phyloP scores from a whole-genome alignment of 2,329 filamentous ascomycete genomes.

The Colletotrichum lupini region DNA sequence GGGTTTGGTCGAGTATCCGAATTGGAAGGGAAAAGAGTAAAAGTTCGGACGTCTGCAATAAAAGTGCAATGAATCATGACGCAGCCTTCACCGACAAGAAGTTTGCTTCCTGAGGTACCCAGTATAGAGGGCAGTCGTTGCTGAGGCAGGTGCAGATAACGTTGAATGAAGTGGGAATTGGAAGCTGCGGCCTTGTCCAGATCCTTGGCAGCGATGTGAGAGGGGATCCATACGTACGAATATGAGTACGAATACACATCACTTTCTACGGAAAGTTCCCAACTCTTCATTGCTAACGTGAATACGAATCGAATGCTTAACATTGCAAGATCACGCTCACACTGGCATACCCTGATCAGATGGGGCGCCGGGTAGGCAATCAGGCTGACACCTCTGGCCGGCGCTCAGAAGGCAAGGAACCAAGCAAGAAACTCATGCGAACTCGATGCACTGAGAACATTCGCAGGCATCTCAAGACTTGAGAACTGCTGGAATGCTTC shows the following conservation, averaged over 20 bases:
- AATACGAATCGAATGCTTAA: background rate
- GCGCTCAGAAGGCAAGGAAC: background rate
- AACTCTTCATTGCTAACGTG: background rate
- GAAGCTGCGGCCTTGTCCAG: background rate
- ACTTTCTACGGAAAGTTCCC: background rate
- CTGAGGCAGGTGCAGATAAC: background rate
- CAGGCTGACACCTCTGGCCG: background rate
- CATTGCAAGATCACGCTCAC: background rate
- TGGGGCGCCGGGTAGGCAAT: background rate
- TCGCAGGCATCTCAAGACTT: background rate
- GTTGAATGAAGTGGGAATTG: conserved; percentile 3
- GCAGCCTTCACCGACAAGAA: background rate
- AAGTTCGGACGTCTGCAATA: background rate
- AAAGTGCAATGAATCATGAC: background rate
- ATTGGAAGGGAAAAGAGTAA: background rate
- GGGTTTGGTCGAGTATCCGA: background rate
- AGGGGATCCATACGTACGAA: background rate
- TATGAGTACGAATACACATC: background rate
- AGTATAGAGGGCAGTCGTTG: background rate
- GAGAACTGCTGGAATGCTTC: background rate
- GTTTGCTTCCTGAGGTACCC: background rate
- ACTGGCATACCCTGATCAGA: background rate
- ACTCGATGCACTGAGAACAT: background rate
- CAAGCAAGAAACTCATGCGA: background rate
- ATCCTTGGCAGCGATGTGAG: background rate